Evolutionary conservation across 257 asterid genomes (phyloP).

Genomic region (Prunella vulgaris): DNA sequence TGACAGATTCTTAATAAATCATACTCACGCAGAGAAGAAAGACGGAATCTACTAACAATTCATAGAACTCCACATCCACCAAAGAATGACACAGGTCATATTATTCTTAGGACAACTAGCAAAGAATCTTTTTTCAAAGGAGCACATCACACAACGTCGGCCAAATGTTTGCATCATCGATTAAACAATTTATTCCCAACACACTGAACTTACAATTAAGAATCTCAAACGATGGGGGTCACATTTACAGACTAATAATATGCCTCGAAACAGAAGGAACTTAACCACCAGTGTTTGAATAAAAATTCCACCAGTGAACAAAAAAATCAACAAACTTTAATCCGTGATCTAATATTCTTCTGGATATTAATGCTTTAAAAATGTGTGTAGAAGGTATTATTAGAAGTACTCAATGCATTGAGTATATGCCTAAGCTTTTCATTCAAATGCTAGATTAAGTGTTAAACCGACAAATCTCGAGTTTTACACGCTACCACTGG

Average conservation of each 20-base stretch:
- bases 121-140: slow-evolving; percentile 20
- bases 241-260: slow-evolving; percentile 3
- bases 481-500: not conserved
- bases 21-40: not conserved
- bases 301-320: not conserved
- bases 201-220: slow-evolving; percentile 8
- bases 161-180: slow-evolving; percentile 13
- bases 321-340: not conserved
- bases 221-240: not conserved
- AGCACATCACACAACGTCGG: slow-evolving; percentile 14
- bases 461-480: slow-evolving; percentile 1
- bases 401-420: not conserved
- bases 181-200: slow-evolving; percentile 8
- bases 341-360: slow-evolving; percentile 6
- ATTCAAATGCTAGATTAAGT: not conserved
- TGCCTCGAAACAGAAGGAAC: not conserved
- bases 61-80: slow-evolving; percentile 10
- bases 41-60: slow-evolving; percentile 21
- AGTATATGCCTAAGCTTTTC: not conserved
- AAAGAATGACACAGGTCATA: slow-evolving; percentile 30
- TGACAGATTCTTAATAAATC: not conserved
- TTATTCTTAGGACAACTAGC: slow-evolving; percentile 24
- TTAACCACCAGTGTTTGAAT: not conserved
- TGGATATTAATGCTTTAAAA: not conserved
- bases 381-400: not conserved